Conservation (phyloP, 2,329 filamentous ascomycete genomes). For the Trichoderma pleuroti region DNA sequence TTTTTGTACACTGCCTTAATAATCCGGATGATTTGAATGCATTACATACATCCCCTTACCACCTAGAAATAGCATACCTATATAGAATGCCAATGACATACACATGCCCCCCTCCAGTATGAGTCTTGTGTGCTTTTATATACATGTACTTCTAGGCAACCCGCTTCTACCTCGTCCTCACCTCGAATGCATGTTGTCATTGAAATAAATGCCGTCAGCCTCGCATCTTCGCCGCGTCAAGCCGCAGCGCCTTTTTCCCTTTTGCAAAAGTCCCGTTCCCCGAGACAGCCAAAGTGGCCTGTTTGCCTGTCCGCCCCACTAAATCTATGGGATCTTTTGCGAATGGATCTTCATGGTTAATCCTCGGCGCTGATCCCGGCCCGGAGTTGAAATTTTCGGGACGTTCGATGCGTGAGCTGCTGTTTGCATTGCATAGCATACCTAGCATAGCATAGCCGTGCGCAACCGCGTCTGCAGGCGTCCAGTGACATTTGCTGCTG, state of each 20-base stretch:
- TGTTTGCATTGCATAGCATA: background rate
- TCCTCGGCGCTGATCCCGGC: background rate
- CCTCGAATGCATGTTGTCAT: background rate
- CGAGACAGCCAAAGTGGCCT: background rate
- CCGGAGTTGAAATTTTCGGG: background rate
- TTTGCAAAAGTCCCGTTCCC: background rate
- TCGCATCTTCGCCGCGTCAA: background rate
- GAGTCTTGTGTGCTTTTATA: background rate
- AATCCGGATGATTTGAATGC: background rate
- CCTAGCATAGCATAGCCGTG: background rate
- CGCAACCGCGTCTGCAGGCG: background rate
- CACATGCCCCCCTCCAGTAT: background rate
- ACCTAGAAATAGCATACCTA: background rate
- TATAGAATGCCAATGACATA: background rate
- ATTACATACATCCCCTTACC: background rate
- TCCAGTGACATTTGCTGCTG: background rate
- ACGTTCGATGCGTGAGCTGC: background rate
- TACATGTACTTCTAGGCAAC: background rate
- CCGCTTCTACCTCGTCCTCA: background rate
- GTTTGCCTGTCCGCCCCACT: background rate
- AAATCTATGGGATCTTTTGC: background rate
- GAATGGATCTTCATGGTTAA: background rate
- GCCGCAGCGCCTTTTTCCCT: background rate
- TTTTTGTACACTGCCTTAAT: background rate
- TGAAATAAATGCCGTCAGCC: background rate